Evolutionary conservation across 345 rosid species (phyloP), one percentile per base, ranked within the genome.

Genomic region (Populus davidiana): DNA sequence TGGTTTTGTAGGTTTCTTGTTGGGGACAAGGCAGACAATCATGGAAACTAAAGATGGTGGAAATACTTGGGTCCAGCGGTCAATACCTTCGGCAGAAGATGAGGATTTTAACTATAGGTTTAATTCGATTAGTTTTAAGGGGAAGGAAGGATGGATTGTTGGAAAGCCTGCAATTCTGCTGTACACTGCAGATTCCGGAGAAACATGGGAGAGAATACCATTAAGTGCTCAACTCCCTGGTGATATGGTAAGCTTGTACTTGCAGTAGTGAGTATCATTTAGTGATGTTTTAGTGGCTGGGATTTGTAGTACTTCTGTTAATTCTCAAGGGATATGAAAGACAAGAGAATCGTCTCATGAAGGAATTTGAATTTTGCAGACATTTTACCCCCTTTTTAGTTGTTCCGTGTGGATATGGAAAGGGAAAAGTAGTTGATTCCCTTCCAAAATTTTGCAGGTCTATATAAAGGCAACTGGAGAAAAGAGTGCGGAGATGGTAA

Each of bases 91-190:
- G 0, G 99, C 98, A 2, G 98, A 95, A 83, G 99, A 95, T 25
- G 99, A 95, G 75, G 99, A 95, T 80, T 95, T 95, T 83, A 95
- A 95, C 79, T 95, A 93, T 43, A 91, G 99, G 74, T 95, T 95
- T 79, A 95, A 95, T 82, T 89, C 98, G 17, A 88, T 93, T 49
- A 91, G 96, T 72, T 95, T 95, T 78, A 84, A 83, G 75, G 98
- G 98, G 20, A 95, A 92, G 81, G 92, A 95, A 81, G 99, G 99
- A 7, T 95, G 99, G 98, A 95, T 95, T 80, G 91, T 95, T 68
- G 96, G 98, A 20, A 95, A 95, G 75, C 99, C 98, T 71, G 87
- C 96, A 7, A 93, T 95, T 76, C 90, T 95, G 81, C 78, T 95
- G 86, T 85, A 95, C 82, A 95, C 97, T 44, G 75, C 91, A 6